Conservation (phyloP, 768 basidiomycete species). For the Pisolithus orientalis region DNA sequence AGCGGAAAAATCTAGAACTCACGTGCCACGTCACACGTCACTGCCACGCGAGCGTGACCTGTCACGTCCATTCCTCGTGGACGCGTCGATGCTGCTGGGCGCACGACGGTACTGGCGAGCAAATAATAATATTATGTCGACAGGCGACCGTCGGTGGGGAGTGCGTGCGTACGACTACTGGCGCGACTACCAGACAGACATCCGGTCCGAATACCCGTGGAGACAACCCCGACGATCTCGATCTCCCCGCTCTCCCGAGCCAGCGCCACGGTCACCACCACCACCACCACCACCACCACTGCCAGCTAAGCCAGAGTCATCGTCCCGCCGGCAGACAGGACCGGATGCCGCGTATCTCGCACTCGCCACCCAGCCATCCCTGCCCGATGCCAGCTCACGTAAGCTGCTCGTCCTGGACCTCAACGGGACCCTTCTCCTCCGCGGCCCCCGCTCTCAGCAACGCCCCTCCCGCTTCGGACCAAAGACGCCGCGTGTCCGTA, state of each 20-base stretch:
- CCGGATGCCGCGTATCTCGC: slow-evolving; percentile 35
- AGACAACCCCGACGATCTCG: neutral
- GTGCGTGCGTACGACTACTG: slow-evolving; percentile 18
- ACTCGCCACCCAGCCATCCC: slow-evolving; percentile 24
- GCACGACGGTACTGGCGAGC: too few relatives aligned
- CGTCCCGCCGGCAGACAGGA: slow-evolving; percentile 1
- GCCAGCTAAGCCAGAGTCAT: slow-evolving; percentile 2
- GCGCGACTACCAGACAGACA: neutral
- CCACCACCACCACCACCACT: neutral
- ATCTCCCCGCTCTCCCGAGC: too few relatives aligned
- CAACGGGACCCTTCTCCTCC: slow-evolving; percentile 3
- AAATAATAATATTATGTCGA: too few relatives aligned
- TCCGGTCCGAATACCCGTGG: neutral
- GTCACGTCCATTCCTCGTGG: neutral
- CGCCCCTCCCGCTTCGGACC: neutral
- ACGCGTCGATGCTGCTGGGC: too few relatives aligned
- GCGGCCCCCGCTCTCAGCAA: neutral
- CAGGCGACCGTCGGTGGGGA: too few relatives aligned
- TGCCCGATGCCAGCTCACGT: slow-evolving; percentile 27
- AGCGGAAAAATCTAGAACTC: slow-evolving; percentile 29
- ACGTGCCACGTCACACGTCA: slow-evolving; percentile 18
- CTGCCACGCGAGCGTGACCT: neutral
- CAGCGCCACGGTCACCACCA: too few relatives aligned
- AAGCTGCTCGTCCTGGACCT: slow-evolving; percentile 68
- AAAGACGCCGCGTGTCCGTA: slow-evolving; percentile 23